Percentiles rank a stretch among this genome's conserved stretches.
These are phyloP conservation scores for Tolypocladium pustulatum DNA, from an alignment of 2,329 filamentous ascomycete species.

Conservation along the genomic window DNA sequence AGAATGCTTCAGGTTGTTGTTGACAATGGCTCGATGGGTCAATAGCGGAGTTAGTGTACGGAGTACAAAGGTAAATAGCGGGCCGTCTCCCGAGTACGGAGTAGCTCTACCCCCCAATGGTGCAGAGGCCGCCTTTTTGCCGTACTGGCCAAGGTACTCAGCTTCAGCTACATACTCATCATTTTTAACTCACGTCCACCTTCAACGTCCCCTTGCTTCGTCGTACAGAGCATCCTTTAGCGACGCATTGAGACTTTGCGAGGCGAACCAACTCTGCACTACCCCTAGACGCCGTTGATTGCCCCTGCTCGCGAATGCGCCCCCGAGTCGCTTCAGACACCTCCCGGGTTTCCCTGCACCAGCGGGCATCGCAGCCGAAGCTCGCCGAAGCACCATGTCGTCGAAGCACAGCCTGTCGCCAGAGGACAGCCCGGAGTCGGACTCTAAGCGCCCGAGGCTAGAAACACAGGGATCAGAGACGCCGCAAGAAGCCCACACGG, in stretches of 20 bases:
- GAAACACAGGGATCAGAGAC: neutral
- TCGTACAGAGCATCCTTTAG: neutral
- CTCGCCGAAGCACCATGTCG: constrained; percentile 13
- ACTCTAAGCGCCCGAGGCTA: constrained; percentile 19
- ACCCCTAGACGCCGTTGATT: neutral
- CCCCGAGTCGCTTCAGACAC: neutral
- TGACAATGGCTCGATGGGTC: no score
- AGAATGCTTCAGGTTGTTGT: no score
- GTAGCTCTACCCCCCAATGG: neutral
- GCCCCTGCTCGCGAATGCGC: neutral
- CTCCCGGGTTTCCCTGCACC: neutral
- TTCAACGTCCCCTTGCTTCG: neutral
- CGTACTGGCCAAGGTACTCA: neutral
- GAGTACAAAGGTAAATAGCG: neutral
- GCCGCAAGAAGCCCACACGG: neutral
- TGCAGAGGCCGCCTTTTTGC: neutral
- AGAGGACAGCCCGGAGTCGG: constrained; percentile 13
- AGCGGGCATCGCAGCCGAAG: neutral
- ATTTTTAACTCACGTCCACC: no score
- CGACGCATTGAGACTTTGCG: neutral
- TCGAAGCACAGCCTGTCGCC: constrained; percentile 26
- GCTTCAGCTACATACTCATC: no score
- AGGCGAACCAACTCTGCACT: neutral
- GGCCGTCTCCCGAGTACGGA: neutral
- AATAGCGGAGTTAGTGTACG: neutral